Percentiles rank a stretch among this genome's conserved stretches.
phyloP scores from a whole-genome alignment of 805 yeast species.

The Schwanniomyces yamadae region DNA sequence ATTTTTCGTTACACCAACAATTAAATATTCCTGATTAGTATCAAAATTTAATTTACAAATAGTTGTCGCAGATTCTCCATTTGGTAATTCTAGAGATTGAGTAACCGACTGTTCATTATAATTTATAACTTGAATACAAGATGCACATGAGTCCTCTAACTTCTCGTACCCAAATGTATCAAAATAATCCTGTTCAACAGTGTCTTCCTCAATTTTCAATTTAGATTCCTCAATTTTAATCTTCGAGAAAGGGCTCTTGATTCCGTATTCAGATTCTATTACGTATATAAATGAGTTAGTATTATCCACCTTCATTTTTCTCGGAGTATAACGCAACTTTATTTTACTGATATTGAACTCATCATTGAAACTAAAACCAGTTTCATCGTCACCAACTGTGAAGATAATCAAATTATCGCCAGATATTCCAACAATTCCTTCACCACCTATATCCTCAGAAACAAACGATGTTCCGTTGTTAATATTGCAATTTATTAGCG shows the following conservation, averaged over 20 bases:
- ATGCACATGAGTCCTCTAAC: slow-evolving; percentile 40
- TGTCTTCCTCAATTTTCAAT: neutral
- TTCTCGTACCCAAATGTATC: slow-evolving; percentile 48
- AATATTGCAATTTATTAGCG: slow-evolving; percentile 44
- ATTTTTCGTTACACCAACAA: slow-evolving; percentile 44
- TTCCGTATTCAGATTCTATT: slow-evolving; percentile 45
- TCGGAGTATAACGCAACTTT: slow-evolving; percentile 53
- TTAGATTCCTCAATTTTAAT: slow-evolving; percentile 12
- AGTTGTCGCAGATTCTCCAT: slow-evolving; percentile 44
- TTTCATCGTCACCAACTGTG: slow-evolving; percentile 45
- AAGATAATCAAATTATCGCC: slow-evolving; percentile 54
- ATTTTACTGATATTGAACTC: slow-evolving; percentile 31
- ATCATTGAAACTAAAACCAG: slow-evolving; percentile 23
- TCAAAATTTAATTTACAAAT: slow-evolving; percentile 33
- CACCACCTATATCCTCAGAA: slow-evolving; percentile 60
- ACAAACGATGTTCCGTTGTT: slow-evolving; percentile 51
- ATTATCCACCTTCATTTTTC: slow-evolving; percentile 31
- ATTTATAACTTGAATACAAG: slow-evolving; percentile 54
- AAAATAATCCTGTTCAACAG: slow-evolving; percentile 28
- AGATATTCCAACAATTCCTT: slow-evolving; percentile 63
- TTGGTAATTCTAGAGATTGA: slow-evolving; percentile 45
- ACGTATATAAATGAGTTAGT: slow-evolving; percentile 34
- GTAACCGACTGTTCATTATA: slow-evolving; percentile 28
- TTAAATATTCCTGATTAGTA: slow-evolving; percentile 30
- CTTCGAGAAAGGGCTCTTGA: slow-evolving; percentile 25